Evolutionary conservation across 331 rosid genomes (phyloP), one percentile per base, ranked within the genome.

Genomic region (Stylosanthes scabra): DNA sequence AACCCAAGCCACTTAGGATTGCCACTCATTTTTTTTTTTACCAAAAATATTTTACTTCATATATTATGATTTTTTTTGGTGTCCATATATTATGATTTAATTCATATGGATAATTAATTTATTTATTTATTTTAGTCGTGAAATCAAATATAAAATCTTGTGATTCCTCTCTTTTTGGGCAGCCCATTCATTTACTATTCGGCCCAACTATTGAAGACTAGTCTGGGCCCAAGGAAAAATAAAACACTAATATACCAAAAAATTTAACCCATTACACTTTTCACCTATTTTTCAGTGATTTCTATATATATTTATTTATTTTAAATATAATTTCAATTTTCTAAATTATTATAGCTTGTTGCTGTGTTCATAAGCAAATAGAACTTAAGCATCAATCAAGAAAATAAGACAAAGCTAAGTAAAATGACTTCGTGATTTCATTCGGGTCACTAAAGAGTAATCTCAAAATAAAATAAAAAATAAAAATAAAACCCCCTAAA

Each of bases 351-450:
- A 40, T 51, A 31, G 37, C 37, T 41, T 2, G 31, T 31, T 37
- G 59, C 37, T 20, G 45, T 7, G 15, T 75, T 27, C n/a, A 29
- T 46, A 47, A 59, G 37, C 63, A 59, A 58, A 34, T 16, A 2
- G 50, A 75, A 58, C 40, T 14, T 47, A 0, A 8, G 34, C 45
- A 45, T 71, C 34, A 71, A 7, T 41, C 44, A 2, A 42, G 15
- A 49, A 11, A 15, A 15, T 60, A 3, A n/a, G n/a, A 59, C 37
- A 64, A 15, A 64, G 50, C 49, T 31, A 20, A 20, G 31, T 3
- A 31, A 74, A 62, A 28, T 44, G 40, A 68, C 59, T 49, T 9
- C 70, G 74, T 70, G 70, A 70, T 59, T 66, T 42, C 71, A 59
- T 31, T 59, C 13, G 71, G 25, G 71, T 69, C 66, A 65, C 75